Evolutionary conservation across 176 grass and related monocot genomes (phyloP).

Genomic region (Triticum turgidum): DNA sequence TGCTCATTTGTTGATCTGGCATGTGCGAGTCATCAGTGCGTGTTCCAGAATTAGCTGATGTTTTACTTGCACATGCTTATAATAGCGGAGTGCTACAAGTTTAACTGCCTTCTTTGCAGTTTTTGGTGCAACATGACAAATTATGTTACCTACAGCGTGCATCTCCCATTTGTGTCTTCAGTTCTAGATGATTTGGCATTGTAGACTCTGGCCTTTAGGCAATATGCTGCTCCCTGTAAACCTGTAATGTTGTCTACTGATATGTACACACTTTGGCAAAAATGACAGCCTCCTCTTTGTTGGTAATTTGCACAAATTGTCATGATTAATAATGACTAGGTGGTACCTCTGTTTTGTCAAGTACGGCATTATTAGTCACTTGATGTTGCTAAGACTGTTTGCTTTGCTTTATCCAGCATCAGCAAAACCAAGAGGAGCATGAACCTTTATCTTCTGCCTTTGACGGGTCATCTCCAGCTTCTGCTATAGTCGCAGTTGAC

Average conservation of each 20-base stretch:
- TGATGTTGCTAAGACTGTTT: constrained; percentile 5
- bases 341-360: neutral
- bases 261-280: neutral
- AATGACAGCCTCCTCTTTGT: neutral
- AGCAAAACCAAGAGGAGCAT: constrained; percentile 68
- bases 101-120: neutral
- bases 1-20: neutral
- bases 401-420: constrained; percentile 46
- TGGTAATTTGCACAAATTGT: neutral
- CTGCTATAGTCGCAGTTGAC: constrained; percentile 56
- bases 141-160: neutral
- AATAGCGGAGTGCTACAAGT: neutral
- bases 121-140: neutral
- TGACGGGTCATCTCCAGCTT: constrained; percentile 56
- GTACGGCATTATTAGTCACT: neutral
- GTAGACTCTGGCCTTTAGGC: neutral
- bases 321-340: constrained; percentile 11
- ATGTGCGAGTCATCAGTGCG: neutral
- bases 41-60: neutral
- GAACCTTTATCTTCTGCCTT: constrained; percentile 66
- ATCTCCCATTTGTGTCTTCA: neutral
- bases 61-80: constrained; percentile 11
- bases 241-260: neutral
- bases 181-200: neutral
- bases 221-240: neutral